Evolutionary conservation across 805 yeast species (phyloP).

Genomic region (Kuraishia borneana): DNA sequence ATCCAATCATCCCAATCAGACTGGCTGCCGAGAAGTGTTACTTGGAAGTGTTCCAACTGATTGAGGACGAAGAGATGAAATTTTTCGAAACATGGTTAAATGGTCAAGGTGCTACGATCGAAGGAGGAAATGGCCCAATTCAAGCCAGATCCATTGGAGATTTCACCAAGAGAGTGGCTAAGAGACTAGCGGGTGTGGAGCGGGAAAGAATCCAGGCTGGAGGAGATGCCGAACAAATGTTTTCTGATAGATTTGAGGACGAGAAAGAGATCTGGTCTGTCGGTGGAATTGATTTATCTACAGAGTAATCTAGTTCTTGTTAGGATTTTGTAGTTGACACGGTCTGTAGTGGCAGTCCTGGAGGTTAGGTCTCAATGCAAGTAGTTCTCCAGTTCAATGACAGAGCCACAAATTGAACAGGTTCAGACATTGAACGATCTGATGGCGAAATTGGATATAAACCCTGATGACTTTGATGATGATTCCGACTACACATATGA

Average conservation of each 20-base stretch:
- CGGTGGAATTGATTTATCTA: constrained; percentile 47
- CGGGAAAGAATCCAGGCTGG: constrained; percentile 83
- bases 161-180: constrained; percentile 84
- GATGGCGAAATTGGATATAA: too few relatives aligned
- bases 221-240: constrained; percentile 80
- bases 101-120: constrained; percentile 15
- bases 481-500: constrained; percentile 19
- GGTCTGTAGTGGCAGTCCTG: too few relatives aligned
- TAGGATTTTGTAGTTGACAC: too few relatives aligned
- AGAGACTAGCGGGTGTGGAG: constrained; percentile 75
- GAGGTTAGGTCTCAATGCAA: too few relatives aligned
- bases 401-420: too few relatives aligned
- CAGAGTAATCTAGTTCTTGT: too few relatives aligned
- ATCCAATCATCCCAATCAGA: constrained; percentile 81
- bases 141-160: constrained; percentile 74
- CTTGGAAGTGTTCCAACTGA: constrained; percentile 58
- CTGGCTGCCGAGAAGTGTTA: constrained; percentile 91
- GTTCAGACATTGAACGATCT: too few relatives aligned
- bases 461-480: constrained; percentile 4
- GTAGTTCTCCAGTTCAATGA: too few relatives aligned
- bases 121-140: constrained; percentile 28
- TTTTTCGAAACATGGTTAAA: constrained; percentile 59
- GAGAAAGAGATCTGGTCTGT: constrained; percentile 83
- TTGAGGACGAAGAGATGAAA: constrained; percentile 47
- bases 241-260: constrained; percentile 78